These are phyloP conservation scores for Suillus fuscotomentosus DNA, from an alignment of 768 basidiomycete genomes.

Conservation along the genomic window DNA sequence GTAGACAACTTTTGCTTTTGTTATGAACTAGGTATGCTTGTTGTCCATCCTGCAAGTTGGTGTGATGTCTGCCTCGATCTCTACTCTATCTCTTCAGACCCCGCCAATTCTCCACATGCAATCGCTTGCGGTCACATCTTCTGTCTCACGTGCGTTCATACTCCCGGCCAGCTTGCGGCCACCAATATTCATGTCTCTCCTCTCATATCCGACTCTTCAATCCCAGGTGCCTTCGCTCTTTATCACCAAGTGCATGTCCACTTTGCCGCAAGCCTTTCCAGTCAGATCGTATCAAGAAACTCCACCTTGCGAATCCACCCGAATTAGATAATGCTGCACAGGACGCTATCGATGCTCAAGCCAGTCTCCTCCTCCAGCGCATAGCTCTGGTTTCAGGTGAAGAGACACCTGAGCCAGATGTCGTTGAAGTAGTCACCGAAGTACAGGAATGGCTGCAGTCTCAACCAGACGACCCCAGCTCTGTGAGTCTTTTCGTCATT, in stretches of 20 bases:
- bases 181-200: conserved; percentile 2
- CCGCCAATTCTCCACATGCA: conserved; percentile 57
- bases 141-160: conserved; percentile 56
- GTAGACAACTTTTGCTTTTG: conserved; percentile 15
- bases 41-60: conserved; percentile 66
- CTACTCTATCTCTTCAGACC: conserved; percentile 49
- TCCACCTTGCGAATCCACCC: conserved; percentile 58
- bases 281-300: conserved; percentile 57
- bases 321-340: conserved; percentile 33
- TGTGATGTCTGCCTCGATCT: conserved; percentile 77
- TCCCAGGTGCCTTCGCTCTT: conserved; percentile 55
- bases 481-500: conserved; percentile 21
- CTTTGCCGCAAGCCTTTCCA: conserved; percentile 63
- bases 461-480: conserved; percentile 40
- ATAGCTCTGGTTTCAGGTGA: conserved; percentile 35
- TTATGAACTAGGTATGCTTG: conserved; percentile 44
- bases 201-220: conserved; percentile 7
- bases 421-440: conserved; percentile 42
- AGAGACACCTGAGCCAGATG: conserved; percentile 29
- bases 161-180: conserved; percentile 10
- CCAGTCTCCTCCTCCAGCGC: conserved; percentile 34
- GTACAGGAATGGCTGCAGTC: conserved; percentile 50
- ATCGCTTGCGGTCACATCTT: conserved; percentile 81
- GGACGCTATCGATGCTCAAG: conserved; percentile 42
- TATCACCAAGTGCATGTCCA: conserved; percentile 56